Base-by-base conservation (phyloP, 495 filamentous ascomycete species). In the Choiromyces venosus region DNA sequence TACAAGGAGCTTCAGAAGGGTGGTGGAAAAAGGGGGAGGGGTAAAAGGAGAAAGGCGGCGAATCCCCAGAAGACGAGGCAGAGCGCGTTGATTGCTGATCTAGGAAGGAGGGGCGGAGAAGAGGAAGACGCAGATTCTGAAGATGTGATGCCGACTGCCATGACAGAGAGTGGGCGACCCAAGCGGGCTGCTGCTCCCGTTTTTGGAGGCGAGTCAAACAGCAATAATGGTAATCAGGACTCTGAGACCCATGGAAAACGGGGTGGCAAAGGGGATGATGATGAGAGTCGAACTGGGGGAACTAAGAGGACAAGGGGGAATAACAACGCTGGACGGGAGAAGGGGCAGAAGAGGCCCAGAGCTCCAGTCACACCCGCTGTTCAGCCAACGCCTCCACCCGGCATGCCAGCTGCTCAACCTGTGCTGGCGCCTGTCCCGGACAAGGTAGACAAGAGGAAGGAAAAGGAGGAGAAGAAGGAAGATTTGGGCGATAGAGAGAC, bases 1-100 rank as follows among this genome's bases (percentile, higher is more conserved):
- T 94, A 97, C 78, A 96, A 97, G 82, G 91, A 92, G 44, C 92
- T 91, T 81, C 84, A 92, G 37, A 94, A 88, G 83, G 90, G 89
- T 72, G 88, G 89, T 82, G 89, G 88, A 37, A 90, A 87, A 67
- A 88, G 87, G 71, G 85, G 89, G 46, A 88, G 86, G 71, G 89
- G 86, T 70, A 87, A 84, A 78, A 83, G 81, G 64, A 85, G 86
- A 46, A 84, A 83, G 29, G 79, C 75, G 40, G 82, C 75, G 80
- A 81, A 77, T 84, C 84, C 67, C 77, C 83, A 69, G 71, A 89
- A 91, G 67, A 89, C 90, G 56, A 88, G 90, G 75, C 90, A 92
- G 16, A 93, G 89, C 78, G 90, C 90, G 10, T 83, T 96, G 69
- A 92, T 93, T 72, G 89, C 90, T 3, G 89, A 92, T 78, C 85